These are phyloP conservation scores for Cladosporium oxysporum DNA, from an alignment of 2,329 filamentous ascomycete genomes.

Conservation along the genomic window DNA sequence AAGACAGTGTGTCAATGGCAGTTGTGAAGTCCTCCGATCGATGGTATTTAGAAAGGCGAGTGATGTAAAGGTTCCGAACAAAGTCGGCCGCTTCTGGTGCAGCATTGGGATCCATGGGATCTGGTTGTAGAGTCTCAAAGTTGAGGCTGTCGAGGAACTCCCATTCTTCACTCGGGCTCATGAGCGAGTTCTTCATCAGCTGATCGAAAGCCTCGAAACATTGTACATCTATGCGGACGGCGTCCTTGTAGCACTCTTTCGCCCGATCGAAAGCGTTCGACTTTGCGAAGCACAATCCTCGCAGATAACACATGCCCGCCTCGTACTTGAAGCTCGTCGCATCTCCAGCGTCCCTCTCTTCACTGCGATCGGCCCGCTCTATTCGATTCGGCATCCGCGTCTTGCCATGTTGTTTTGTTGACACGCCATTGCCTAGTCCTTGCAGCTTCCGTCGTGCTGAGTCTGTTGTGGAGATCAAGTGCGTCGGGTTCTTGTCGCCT, in stretches of 20 bases:
- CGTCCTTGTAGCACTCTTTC: slow-evolving; percentile 98
- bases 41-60: slow-evolving; percentile 90
- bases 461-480: slow-evolving; percentile 71
- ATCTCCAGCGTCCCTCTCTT: slow-evolving; percentile 68
- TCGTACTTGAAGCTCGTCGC: slow-evolving; percentile 79
- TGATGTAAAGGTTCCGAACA: slow-evolving; percentile 94
- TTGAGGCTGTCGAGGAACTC: slow-evolving; percentile 84
- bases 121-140: slow-evolving; percentile 77
- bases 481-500: slow-evolving; percentile 90
- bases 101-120: slow-evolving; percentile 61
- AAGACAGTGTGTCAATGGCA: slow-evolving; percentile 86
- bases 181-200: slow-evolving; percentile 92
- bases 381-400: slow-evolving; percentile 41
- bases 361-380: slow-evolving; percentile 58
- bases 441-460: slow-evolving; percentile 71
- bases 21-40: slow-evolving; percentile 79
- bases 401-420: slow-evolving; percentile 45
- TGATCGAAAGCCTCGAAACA: slow-evolving; percentile 99
- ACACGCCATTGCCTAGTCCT: slow-evolving; percentile 58
- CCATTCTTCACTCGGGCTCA: slow-evolving; percentile 88
- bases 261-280: slow-evolving; percentile 96
- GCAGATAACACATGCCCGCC: slow-evolving; percentile 94
- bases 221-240: slow-evolving; percentile 93
- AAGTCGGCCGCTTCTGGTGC: slow-evolving; percentile 86
- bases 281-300: slow-evolving; percentile 92